Evolutionary conservation across 2,329 filamentous ascomycete genomes (phyloP).

Genomic region (Hymenoscyphus repandus): DNA sequence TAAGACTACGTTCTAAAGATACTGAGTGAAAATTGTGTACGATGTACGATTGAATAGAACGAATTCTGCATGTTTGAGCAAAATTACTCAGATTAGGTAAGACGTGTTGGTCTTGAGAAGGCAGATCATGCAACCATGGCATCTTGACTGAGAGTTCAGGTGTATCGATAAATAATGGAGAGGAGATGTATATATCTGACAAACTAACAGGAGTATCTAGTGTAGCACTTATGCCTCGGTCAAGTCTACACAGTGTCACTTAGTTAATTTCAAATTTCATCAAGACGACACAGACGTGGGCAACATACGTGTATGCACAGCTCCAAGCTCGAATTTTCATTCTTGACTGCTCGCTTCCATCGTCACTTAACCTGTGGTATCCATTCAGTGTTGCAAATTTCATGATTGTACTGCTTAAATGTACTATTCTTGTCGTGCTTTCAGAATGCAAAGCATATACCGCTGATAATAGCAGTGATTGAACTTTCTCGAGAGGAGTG

Average conservation of each 20-base stretch:
- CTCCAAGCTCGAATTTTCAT: conserved; percentile 13
- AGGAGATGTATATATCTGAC: conserved; percentile 13
- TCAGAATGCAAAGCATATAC: conserved; percentile 16
- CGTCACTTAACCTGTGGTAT: conserved; percentile 8
- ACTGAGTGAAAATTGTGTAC: conserved; percentile 12
- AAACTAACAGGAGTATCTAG: conserved; percentile 12
- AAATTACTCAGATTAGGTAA: conserved; percentile 6
- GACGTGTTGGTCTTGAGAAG: not conserved
- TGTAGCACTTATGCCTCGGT: conserved; percentile 10
- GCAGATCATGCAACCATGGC: conserved; percentile 9
- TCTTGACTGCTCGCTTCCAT: conserved; percentile 6
- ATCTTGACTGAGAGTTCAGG: conserved; percentile 2
- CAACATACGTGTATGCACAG: conserved; percentile 14
- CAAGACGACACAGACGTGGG: not conserved
- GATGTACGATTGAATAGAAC: conserved; percentile 11
- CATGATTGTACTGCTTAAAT: conserved; percentile 13
- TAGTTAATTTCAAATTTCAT: not conserved
- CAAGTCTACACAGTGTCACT: no score
- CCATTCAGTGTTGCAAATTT: conserved; percentile 11
- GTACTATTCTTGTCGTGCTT: conserved; percentile 7
- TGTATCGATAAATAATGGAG: conserved; percentile 6
- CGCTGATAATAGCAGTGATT: conserved; percentile 14
- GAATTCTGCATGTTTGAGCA: conserved; percentile 12
- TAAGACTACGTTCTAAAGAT: conserved; percentile 4
- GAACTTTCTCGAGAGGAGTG: conserved; percentile 6